Conservation (phyloP, 371 early-diverging fungal species). For the Basidiobolus meristosporus region DNA sequence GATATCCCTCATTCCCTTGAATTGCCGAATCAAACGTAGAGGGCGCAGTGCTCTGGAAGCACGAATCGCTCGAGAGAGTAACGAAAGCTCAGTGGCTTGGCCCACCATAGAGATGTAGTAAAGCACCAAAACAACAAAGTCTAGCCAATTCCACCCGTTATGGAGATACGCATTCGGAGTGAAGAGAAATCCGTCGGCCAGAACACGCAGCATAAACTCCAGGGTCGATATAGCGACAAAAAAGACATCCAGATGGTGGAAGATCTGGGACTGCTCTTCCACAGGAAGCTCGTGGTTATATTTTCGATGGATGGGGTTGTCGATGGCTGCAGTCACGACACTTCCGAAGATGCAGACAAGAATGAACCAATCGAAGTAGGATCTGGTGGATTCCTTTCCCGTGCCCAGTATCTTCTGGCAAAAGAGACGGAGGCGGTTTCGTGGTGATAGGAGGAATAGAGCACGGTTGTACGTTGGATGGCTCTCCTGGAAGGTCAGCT, state of each 20-base stretch:
- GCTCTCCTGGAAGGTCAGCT: conserved; percentile 28
- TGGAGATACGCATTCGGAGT: conserved; percentile 43
- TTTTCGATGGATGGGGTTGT: conserved; percentile 25
- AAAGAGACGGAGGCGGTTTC: conserved; percentile 24
- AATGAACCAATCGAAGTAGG: conserved; percentile 15
- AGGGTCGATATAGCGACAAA: conserved; percentile 30
- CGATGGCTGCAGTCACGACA: conserved; percentile 20
- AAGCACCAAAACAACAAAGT: conserved; percentile 38
- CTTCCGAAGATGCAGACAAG: conserved; percentile 14
- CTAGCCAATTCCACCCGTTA: conserved; percentile 40
- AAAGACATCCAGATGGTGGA: conserved; percentile 17
- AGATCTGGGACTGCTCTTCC: conserved; percentile 3
- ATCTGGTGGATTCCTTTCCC: conserved; percentile 8
- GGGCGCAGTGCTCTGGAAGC: conserved; percentile 42
- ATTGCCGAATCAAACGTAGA: conserved; percentile 31
- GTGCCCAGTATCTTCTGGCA: conserved; percentile 36
- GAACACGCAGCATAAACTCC: conserved; percentile 35
- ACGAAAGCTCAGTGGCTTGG: conserved; percentile 17
- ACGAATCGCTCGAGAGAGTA: conserved; percentile 30
- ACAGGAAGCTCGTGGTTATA: conserved; percentile 14
- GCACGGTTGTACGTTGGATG: conserved; percentile 44
- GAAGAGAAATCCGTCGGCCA: conserved; percentile 42
- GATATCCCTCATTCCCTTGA: conserved; percentile 33
- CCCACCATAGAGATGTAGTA: conserved; percentile 29
- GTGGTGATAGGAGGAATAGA: conserved; percentile 24